phyloP scores from a whole-genome alignment of 345 rosid genomes.

The Hypericum perforatum region DNA sequence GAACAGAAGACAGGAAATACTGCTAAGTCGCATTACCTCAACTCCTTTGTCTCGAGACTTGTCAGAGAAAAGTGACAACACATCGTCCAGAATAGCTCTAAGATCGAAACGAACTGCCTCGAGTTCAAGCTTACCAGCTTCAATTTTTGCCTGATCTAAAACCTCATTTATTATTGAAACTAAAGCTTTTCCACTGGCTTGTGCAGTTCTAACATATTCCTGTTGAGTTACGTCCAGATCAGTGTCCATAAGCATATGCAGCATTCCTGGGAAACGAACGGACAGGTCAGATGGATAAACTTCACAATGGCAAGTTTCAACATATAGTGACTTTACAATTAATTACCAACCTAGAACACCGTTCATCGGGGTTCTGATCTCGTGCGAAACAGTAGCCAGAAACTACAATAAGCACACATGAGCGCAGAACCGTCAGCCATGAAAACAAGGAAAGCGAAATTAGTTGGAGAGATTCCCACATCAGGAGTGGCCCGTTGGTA shows the following conservation, averaged over 20 bases:
- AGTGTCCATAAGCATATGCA: conserved; percentile 86
- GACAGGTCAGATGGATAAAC: background rate
- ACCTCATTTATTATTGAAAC: conserved; percentile 88
- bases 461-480: too few relatives aligned
- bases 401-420: conserved; percentile 42
- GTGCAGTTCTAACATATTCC: conserved; percentile 85
- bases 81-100: conserved; percentile 76
- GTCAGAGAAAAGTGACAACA: conserved; percentile 84
- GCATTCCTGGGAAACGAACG: conserved; percentile 57
- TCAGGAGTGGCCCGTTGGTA: too few relatives aligned
- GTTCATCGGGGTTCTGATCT: conserved; percentile 97
- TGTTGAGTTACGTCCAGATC: conserved; percentile 82
- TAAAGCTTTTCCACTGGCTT: conserved; percentile 86
- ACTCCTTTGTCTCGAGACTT: conserved; percentile 80
- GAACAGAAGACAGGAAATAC: background rate
- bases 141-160: conserved; percentile 89
- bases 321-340: too few relatives aligned
- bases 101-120: conserved; percentile 77
- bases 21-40: conserved; percentile 44
- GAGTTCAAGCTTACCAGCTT: conserved; percentile 94
- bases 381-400: conserved; percentile 98
- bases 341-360: conserved; percentile 83
- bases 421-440: conserved; percentile 10
- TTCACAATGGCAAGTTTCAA: conserved; percentile 2
- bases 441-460: background rate